Conservation (phyloP, 2,329 filamentous ascomycete genomes). For the Ceratocystis diversiconidia region DNA sequence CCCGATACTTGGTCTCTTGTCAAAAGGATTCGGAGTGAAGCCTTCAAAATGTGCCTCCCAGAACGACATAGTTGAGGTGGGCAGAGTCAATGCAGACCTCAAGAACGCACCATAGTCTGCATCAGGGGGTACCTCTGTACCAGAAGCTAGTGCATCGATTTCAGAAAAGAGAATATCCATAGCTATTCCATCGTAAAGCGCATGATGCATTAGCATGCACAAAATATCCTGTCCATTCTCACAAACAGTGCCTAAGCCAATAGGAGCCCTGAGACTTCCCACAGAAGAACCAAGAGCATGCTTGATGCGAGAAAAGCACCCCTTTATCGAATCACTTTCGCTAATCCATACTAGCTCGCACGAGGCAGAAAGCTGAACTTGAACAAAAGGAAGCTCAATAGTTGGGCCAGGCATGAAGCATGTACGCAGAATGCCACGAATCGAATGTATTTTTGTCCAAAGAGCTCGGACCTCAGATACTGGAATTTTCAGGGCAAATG, state of each 20-base stretch:
- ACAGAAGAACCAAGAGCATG: conserved; percentile 28
- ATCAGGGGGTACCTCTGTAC: conserved; percentile 32
- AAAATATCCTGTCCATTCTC: conserved; percentile 26
- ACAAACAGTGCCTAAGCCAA: conserved; percentile 32
- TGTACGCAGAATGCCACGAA: conserved; percentile 68
- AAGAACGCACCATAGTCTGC: conserved; percentile 52
- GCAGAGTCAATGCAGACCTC: conserved; percentile 36
- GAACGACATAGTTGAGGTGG: conserved; percentile 42
- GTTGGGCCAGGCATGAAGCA: conserved; percentile 55
- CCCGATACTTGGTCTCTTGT: conserved; percentile 11
- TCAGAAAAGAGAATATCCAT: conserved; percentile 57
- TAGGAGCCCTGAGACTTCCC: conserved; percentile 32
- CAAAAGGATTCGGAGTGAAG: conserved; percentile 30
- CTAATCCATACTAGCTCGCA: conserved; percentile 30
- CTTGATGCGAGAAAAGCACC: conserved; percentile 30
- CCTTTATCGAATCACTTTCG: conserved; percentile 25
- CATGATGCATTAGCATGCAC: conserved; percentile 55
- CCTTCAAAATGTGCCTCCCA: conserved; percentile 45
- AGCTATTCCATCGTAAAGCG: conserved; percentile 73
- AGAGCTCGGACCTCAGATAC: conserved; percentile 36
- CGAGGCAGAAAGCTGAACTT: conserved; percentile 48
- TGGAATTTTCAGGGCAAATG: conserved; percentile 44
- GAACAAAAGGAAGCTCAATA: conserved; percentile 48
- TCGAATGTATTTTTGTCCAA: conserved; percentile 47
- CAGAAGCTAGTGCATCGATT: conserved; percentile 44